phyloP scores from a whole-genome alignment of 2,329 filamentous ascomycete species.

The Xylaria arbuscula region DNA sequence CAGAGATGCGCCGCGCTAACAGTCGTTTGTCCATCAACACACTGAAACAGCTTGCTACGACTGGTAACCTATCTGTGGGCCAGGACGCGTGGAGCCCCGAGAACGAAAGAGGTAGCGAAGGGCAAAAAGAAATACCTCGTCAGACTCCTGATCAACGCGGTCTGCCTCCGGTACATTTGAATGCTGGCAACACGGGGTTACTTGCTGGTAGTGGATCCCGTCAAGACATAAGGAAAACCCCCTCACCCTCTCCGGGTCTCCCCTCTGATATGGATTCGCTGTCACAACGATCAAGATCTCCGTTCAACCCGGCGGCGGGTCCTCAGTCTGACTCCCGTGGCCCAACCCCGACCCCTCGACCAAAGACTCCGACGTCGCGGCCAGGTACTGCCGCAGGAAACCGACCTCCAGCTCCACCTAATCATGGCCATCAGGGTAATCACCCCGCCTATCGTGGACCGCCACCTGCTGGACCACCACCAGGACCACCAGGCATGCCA shows the following conservation, averaged over 20 bases:
- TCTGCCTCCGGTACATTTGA: slow-evolving; percentile 61
- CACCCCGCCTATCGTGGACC: slow-evolving; percentile 51
- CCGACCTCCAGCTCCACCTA: slow-evolving; percentile 42
- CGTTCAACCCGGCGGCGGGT: slow-evolving; percentile 52
- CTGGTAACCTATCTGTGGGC: slow-evolving; percentile 63
- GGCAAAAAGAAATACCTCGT: slow-evolving; percentile 49
- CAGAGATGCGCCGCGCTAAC: slow-evolving; percentile 82
- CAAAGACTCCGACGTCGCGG: slow-evolving; percentile 47
- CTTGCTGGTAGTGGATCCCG: slow-evolving; percentile 67
- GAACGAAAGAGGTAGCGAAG: slow-evolving; percentile 50
- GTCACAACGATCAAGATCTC: slow-evolving; percentile 59
- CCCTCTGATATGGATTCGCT: slow-evolving; percentile 56
- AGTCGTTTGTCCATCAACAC: slow-evolving; percentile 86
- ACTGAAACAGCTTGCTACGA: slow-evolving; percentile 80
- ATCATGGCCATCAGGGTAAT: slow-evolving; percentile 43
- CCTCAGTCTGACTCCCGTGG: slow-evolving; percentile 49
- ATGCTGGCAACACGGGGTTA: slow-evolving; percentile 62
- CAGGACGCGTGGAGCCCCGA: slow-evolving; percentile 48
- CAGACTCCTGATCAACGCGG: slow-evolving; percentile 53
- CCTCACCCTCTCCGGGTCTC: slow-evolving; percentile 52
- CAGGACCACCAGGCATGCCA: slow-evolving; percentile 41
- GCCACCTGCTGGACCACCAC: slow-evolving; percentile 41
- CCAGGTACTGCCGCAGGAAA: slow-evolving; percentile 47
- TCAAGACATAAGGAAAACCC: slow-evolving; percentile 57
- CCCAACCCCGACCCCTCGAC: slow-evolving; percentile 50